phyloP scores from a whole-genome alignment of 1,284 basidiomycete genomes.

The Macrocystidia cucumis region DNA sequence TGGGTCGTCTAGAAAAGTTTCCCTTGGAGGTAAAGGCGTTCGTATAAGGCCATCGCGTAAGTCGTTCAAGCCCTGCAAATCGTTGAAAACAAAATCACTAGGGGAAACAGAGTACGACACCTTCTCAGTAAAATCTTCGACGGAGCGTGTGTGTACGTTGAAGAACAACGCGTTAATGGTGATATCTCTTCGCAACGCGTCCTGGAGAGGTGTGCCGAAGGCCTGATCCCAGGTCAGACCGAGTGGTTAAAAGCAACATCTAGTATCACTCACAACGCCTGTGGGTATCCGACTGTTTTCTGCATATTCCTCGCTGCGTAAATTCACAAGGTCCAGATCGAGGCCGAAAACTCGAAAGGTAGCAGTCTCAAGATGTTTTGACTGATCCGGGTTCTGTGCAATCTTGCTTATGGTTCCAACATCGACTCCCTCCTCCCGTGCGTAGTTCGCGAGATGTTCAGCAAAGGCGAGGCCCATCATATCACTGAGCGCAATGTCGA shows the following conservation, averaged over 20 bases:
- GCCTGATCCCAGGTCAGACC: conserved; percentile 35
- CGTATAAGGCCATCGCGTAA: conserved; percentile 76
- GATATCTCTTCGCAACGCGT: conserved; percentile 86
- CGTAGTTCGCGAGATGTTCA: conserved; percentile 68
- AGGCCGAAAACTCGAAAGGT: conserved; percentile 80
- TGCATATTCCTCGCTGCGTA: conserved; percentile 90
- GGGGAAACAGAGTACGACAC: conserved; percentile 24
- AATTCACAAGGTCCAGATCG: conserved; percentile 92
- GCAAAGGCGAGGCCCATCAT: conserved; percentile 94
- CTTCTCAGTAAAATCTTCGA: conserved; percentile 88
- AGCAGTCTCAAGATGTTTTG: conserved; percentile 97
- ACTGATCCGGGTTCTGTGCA: conserved; percentile 94
- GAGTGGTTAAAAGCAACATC: background rate
- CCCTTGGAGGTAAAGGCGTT: conserved; percentile 81
- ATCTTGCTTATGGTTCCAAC: conserved; percentile 73
- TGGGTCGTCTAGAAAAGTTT: conserved; percentile 95
- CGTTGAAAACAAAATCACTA: background rate
- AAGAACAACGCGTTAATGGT: conserved; percentile 98
- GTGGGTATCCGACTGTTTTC: conserved; percentile 85
- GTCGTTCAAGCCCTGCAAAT: conserved; percentile 72
- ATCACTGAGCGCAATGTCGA: conserved; percentile 87
- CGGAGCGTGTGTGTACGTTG: conserved; percentile 83
- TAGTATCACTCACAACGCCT: conserved; percentile 54
- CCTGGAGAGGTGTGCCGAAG: conserved; percentile 91
- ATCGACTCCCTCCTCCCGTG: conserved; percentile 42